phyloP scores from a whole-genome alignment of 768 basidiomycete genomes.

The Macrocybe gigantea region DNA sequence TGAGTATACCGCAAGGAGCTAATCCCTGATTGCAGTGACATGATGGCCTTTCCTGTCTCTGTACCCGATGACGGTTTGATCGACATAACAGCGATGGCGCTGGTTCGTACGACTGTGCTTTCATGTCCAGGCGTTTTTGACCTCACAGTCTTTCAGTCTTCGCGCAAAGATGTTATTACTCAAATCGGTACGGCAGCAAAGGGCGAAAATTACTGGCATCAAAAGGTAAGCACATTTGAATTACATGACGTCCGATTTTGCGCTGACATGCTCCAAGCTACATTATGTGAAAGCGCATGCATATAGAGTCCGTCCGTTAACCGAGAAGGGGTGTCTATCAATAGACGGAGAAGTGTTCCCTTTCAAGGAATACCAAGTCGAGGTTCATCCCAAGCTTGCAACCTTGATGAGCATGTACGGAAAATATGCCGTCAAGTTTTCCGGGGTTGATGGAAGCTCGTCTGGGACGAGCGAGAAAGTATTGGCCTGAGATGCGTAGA shows the following conservation, averaged over 20 bases:
- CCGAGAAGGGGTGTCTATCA: constrained; percentile 47
- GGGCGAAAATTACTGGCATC: constrained; percentile 60
- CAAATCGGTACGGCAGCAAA: constrained; percentile 55
- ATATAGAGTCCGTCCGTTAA: constrained; percentile 63
- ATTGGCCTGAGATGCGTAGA: no score
- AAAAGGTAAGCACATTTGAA: constrained; percentile 35
- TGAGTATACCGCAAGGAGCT: background rate
- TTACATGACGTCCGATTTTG: constrained; percentile 2
- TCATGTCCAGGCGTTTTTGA: background rate
- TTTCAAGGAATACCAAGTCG: constrained; percentile 71
- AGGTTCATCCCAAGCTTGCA: constrained; percentile 64
- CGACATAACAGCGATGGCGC: constrained; percentile 61
- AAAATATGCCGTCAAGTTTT: constrained; percentile 53
- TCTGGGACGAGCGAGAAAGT: no score
- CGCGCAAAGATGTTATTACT: constrained; percentile 44
- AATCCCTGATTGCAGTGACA: constrained; percentile 36
- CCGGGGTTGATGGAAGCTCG: no score
- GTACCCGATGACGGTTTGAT: constrained; percentile 74
- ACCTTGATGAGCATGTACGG: constrained; percentile 62
- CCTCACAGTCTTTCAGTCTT: constrained; percentile 25
- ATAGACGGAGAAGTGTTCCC: constrained; percentile 79
- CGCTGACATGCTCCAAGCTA: constrained; percentile 34
- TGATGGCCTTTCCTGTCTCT: constrained; percentile 83
- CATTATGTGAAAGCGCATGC: constrained; percentile 70
- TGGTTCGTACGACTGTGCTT: constrained; percentile 32